These are phyloP conservation scores for Flaveria ramosissima DNA, from an alignment of 129 eudicot genomes.

Conservation along the genomic window DNA sequence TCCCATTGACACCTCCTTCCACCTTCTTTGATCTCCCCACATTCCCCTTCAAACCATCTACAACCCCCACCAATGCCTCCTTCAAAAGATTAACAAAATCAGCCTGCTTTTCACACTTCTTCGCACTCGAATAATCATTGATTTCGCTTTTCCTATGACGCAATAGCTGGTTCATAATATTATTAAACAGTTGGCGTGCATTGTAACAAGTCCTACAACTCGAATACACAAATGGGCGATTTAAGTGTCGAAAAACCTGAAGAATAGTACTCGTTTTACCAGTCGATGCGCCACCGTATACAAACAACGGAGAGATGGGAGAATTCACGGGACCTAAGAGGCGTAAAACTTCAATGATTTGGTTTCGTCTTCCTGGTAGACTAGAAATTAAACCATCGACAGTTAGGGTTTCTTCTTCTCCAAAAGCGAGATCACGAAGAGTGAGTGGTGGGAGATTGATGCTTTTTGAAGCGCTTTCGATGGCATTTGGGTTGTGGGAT, in stretches of 20 bases:
- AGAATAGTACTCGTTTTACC: slow-evolving; percentile 78
- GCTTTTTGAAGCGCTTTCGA: slow-evolving; percentile 32
- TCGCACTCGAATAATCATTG: slow-evolving; percentile 71
- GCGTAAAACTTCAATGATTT: slow-evolving; percentile 57
- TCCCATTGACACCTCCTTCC: slow-evolving; percentile 44
- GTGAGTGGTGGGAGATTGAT: slow-evolving; percentile 43
- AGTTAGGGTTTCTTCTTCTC: slow-evolving; percentile 41
- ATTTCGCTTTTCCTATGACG: slow-evolving; percentile 58
- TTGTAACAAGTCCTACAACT: slow-evolving; percentile 76
- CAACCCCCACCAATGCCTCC: slow-evolving; percentile 56
- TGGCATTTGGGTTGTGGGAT: slow-evolving; percentile 25
- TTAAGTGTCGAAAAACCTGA: slow-evolving; percentile 56
- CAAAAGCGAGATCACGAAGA: slow-evolving; percentile 49
- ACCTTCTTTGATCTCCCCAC: slow-evolving; percentile 50
- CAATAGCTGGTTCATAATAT: slow-evolving; percentile 69
- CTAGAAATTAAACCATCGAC: slow-evolving; percentile 51
- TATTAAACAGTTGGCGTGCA: slow-evolving; percentile 76
- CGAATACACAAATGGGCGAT: slow-evolving; percentile 74
- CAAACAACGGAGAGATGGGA: slow-evolving; percentile 61
- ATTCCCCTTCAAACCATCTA: slow-evolving; percentile 51
- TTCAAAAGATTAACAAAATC: slow-evolving; percentile 71
- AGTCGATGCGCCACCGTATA: slow-evolving; percentile 81
- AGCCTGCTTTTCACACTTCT: slow-evolving; percentile 74
- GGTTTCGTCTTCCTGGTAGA: slow-evolving; percentile 66
- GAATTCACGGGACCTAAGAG: slow-evolving; percentile 73